Conservation (phyloP, 1,139 yeast genomes). For the Torulaspora globosa region DNA sequence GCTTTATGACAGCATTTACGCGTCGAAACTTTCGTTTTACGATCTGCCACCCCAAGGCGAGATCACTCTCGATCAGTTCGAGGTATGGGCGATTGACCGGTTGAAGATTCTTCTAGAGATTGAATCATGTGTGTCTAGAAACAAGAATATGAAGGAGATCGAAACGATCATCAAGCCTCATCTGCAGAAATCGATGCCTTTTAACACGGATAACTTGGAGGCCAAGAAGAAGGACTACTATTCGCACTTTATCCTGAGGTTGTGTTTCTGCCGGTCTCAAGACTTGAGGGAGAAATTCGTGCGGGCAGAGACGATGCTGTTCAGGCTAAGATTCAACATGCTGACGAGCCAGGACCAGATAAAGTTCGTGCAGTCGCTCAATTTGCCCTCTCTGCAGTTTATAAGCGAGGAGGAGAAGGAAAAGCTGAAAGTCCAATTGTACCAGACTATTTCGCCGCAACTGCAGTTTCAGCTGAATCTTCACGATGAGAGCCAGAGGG, state of each 20-base stretch:
- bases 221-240: slow-evolving; percentile 87
- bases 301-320: slow-evolving; percentile 68
- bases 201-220: slow-evolving; percentile 42
- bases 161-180: slow-evolving; percentile 63
- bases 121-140: slow-evolving; percentile 68
- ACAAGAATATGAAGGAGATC: slow-evolving; percentile 60
- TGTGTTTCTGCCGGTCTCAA: slow-evolving; percentile 87
- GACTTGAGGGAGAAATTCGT: slow-evolving; percentile 78
- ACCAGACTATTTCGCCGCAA: slow-evolving; percentile 43
- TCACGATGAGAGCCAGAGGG: slow-evolving; percentile 36
- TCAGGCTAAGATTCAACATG: slow-evolving; percentile 64
- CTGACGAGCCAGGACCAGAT: slow-evolving; percentile 68
- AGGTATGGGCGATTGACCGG: slow-evolving; percentile 92
- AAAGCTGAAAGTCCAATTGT: slow-evolving; percentile 48
- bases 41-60: slow-evolving; percentile 73
- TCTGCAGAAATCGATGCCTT: slow-evolving; percentile 61
- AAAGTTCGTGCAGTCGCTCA: slow-evolving; percentile 58
- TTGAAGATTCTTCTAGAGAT: slow-evolving; percentile 78
- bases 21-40: slow-evolving; percentile 48
- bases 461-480: slow-evolving; percentile 36
- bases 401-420: slow-evolving; percentile 61
- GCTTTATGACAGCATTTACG: slow-evolving; percentile 33
- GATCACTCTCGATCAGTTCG: slow-evolving; percentile 87
- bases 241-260: slow-evolving; percentile 79
- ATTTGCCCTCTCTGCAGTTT: slow-evolving; percentile 62